A percentile compares a stretch with the other conserved stretches of the same genome.
Evolutionary conservation across 1,284 basidiomycete species (phyloP).

Genomic region (Pseudozyma sp.): DNA sequence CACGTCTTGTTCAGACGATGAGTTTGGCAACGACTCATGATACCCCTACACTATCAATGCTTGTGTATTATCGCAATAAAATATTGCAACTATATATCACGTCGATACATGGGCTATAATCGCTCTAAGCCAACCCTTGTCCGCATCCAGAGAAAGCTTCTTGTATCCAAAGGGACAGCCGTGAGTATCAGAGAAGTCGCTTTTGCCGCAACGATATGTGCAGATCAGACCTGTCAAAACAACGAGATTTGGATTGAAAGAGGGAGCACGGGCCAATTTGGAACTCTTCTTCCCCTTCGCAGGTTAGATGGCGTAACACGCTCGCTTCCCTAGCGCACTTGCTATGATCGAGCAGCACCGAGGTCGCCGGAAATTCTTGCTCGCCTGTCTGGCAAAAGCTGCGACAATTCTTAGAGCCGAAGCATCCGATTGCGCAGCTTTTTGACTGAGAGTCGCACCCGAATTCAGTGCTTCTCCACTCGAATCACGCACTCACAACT

Average conservation of each 20-base stretch:
- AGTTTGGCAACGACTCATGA: constrained; percentile 50
- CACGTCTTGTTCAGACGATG: constrained; percentile 19
- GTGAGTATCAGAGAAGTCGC: too few relatives aligned
- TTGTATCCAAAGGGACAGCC: too few relatives aligned
- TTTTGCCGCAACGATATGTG: too few relatives aligned
- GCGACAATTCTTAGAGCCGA: neutral
- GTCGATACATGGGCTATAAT: too few relatives aligned
- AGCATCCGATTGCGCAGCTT: neutral
- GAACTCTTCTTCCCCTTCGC: too few relatives aligned
- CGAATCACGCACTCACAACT: constrained; percentile 9
- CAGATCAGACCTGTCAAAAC: too few relatives aligned
- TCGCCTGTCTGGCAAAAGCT: too few relatives aligned
- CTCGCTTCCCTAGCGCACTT: neutral
- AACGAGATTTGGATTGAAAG: too few relatives aligned
- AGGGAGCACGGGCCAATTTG: constrained; percentile 19
- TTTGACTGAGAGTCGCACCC: neutral
- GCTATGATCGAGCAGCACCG: constrained; percentile 24
- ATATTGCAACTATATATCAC: too few relatives aligned
- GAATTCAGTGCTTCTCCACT: neutral
- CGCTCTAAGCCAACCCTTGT: too few relatives aligned
- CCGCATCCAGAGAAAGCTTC: too few relatives aligned
- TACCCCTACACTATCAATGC: constrained; percentile 56
- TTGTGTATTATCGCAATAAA: neutral
- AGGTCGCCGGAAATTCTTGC: constrained; percentile 18
- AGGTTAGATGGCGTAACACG: constrained; percentile 18